These are phyloP conservation scores for Baorangia bicolor DNA, from an alignment of 768 basidiomycete genomes.

Conservation along the genomic window DNA sequence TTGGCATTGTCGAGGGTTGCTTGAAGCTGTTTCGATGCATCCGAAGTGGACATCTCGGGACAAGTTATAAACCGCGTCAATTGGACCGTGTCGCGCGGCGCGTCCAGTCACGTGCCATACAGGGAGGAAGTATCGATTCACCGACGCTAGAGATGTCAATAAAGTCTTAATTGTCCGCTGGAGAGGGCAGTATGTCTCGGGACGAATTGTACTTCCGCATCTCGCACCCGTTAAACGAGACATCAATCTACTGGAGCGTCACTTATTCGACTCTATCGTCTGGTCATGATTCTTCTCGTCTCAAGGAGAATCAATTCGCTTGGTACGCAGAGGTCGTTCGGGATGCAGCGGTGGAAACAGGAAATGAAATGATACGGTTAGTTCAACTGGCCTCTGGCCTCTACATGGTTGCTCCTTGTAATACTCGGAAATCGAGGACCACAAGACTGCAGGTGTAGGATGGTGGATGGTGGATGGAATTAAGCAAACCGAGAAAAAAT, in stretches of 20 bases:
- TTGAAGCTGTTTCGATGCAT: slow-evolving; percentile 27
- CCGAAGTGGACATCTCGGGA: slow-evolving; percentile 18
- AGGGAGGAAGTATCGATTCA: too few relatives aligned
- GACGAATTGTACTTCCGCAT: too few relatives aligned
- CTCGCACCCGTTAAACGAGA: too few relatives aligned
- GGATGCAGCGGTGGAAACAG: not conserved
- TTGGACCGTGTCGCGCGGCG: not conserved
- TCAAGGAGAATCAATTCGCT: not conserved
- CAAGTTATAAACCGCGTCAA: not conserved
- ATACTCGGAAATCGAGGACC: not conserved
- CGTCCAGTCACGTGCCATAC: slow-evolving; percentile 11
- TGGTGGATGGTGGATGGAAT: not conserved
- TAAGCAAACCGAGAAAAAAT: not conserved
- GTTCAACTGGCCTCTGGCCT: not conserved
- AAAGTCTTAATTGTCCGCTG: too few relatives aligned
- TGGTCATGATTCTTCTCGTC: not conserved
- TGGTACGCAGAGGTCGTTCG: too few relatives aligned
- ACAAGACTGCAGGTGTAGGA: not conserved
- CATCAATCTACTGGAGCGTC: too few relatives aligned
- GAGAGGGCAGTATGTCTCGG: too few relatives aligned
- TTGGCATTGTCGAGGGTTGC: slow-evolving; percentile 24
- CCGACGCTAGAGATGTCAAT: too few relatives aligned
- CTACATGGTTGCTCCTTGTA: not conserved
- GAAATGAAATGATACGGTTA: not conserved
- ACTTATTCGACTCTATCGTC: not conserved